Percentiles rank a stretch among this genome's conserved stretches.
Evolutionary conservation across 306 rosid genomes (phyloP).

Genomic region (Arachis stenosperma): DNA sequence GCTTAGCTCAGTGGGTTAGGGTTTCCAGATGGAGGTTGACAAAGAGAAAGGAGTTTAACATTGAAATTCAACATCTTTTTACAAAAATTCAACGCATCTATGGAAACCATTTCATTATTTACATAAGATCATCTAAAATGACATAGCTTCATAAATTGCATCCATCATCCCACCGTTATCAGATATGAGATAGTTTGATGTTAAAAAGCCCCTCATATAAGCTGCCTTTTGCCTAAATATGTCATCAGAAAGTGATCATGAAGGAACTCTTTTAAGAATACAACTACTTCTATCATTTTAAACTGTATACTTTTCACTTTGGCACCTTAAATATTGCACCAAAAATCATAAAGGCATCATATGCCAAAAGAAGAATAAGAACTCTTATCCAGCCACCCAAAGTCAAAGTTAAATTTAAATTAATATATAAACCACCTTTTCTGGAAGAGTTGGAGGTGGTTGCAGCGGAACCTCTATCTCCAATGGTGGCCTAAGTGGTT

Average conservation of each 20-base stretch:
- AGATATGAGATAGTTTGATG: slow-evolving; percentile 20
- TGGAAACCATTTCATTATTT: neutral
- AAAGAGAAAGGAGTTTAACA: slow-evolving; percentile 1
- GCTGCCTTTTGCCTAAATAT: slow-evolving; percentile 16
- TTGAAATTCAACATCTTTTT: slow-evolving; percentile 32
- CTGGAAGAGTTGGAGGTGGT: slow-evolving; percentile 80
- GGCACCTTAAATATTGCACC: slow-evolving; percentile 27
- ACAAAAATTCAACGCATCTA: slow-evolving; percentile 28
- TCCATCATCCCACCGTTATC: slow-evolving; percentile 9
- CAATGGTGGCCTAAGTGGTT: slow-evolving; percentile 87
- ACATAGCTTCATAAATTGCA: slow-evolving; percentile 14
- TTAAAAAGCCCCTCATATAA: neutral
- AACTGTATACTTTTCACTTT: slow-evolving; percentile 26
- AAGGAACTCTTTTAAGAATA: slow-evolving; percentile 31
- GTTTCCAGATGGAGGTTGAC: too few relatives aligned
- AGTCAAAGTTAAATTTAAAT: slow-evolving; percentile 10
- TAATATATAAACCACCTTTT: slow-evolving; percentile 45
- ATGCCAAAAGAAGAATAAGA: slow-evolving; percentile 24
- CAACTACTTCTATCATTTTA: slow-evolving; percentile 20
- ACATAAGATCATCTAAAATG: slow-evolving; percentile 20
- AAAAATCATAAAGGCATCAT: slow-evolving; percentile 17
- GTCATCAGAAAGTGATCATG: slow-evolving; percentile 23
- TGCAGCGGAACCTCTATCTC: slow-evolving; percentile 89
- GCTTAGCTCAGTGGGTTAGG: too few relatives aligned
- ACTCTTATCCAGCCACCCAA: slow-evolving; percentile 22